Percentiles rank a stretch among this genome's conserved stretches.
These are phyloP conservation scores for Acanthamoeba triangularis DNA, from an alignment of 208 protist species.

Conservation along the genomic window DNA sequence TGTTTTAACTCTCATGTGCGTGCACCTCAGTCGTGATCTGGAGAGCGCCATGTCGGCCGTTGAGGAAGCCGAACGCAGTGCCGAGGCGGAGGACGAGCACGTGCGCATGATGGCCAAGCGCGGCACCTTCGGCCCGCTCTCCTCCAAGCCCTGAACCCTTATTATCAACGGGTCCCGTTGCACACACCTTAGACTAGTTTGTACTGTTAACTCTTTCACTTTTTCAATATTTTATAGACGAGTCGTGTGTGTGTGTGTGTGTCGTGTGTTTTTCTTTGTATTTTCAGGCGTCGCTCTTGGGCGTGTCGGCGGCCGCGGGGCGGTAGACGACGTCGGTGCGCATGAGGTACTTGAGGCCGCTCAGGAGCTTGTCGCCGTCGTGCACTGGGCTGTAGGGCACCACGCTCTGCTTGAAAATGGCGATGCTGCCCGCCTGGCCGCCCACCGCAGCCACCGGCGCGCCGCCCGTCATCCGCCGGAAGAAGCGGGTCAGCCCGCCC, in stretches of 20 bases:
- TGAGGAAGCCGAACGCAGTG: neutral
- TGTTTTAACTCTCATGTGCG: no score
- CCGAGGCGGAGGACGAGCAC: neutral
- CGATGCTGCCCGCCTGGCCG: conserved; percentile 60
- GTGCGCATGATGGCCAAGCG: conserved; percentile 4
- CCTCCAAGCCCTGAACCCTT: no score
- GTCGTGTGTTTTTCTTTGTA: no score
- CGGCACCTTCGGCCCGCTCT: neutral
- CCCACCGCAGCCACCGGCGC: conserved; percentile 13
- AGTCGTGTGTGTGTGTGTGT: no score
- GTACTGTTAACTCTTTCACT: no score
- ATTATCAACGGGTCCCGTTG: no score
- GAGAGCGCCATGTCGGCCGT: conserved; percentile 5
- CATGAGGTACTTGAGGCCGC: conserved; percentile 72
- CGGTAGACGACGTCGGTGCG: conserved; percentile 60
- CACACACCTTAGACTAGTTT: no score
- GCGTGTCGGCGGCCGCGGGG: neutral
- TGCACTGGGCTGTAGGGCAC: conserved; percentile 68
- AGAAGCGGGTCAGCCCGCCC: conserved; percentile 58
- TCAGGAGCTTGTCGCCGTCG: conserved; percentile 40
- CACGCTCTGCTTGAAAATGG: conserved; percentile 68
- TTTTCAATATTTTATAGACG: no score
- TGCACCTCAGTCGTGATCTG: neutral
- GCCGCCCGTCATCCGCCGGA: neutral
- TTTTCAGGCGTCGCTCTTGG: no score